These are phyloP conservation scores for Flagelloscypha sp. DNA, from an alignment of 768 basidiomycete species.

Conservation along the genomic window DNA sequence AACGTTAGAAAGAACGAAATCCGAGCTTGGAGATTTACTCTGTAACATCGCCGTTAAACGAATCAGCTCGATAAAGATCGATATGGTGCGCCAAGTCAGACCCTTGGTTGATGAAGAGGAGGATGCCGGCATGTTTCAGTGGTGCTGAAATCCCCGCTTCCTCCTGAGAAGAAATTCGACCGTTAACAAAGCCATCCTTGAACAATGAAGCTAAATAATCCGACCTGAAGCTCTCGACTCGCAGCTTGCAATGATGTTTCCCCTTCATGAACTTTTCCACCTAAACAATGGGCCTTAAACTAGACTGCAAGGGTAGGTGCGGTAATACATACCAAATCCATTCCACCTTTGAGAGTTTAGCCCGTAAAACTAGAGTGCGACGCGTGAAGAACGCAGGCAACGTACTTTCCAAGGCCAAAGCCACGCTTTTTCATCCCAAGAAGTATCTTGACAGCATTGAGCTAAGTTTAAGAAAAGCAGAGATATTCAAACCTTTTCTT, in stretches of 20 bases:
- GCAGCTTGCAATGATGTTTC: conserved; percentile 69
- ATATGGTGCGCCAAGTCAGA: conserved; percentile 60
- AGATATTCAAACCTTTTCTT: conserved; percentile 32
- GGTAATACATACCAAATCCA: conserved; percentile 55
- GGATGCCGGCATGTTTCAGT: conserved; percentile 52
- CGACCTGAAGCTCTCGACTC: conserved; percentile 45
- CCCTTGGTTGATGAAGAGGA: conserved; percentile 54
- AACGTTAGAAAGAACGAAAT: conserved; percentile 1
- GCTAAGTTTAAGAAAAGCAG: neutral
- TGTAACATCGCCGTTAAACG: conserved; percentile 49
- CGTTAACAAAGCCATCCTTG: neutral
- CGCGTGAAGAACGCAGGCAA: conserved; percentile 3
- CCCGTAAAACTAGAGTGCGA: conserved; percentile 1
- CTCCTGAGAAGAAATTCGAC: conserved; percentile 41
- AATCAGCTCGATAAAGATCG: conserved; percentile 58
- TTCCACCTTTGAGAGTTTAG: conserved; percentile 58
- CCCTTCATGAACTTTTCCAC: conserved; percentile 72
- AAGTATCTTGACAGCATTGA: conserved; percentile 38
- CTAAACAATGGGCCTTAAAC: conserved; percentile 15
- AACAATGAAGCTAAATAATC: neutral
- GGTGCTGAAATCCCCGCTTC: conserved; percentile 70
- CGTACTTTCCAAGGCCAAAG: conserved; percentile 57
- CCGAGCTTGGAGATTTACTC: conserved; percentile 43
- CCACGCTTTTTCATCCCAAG: conserved; percentile 78
- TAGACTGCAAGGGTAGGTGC: neutral